phyloP scores from a whole-genome alignment of 2,329 filamentous ascomycete species.

The Chaetothyriales sp. region DNA sequence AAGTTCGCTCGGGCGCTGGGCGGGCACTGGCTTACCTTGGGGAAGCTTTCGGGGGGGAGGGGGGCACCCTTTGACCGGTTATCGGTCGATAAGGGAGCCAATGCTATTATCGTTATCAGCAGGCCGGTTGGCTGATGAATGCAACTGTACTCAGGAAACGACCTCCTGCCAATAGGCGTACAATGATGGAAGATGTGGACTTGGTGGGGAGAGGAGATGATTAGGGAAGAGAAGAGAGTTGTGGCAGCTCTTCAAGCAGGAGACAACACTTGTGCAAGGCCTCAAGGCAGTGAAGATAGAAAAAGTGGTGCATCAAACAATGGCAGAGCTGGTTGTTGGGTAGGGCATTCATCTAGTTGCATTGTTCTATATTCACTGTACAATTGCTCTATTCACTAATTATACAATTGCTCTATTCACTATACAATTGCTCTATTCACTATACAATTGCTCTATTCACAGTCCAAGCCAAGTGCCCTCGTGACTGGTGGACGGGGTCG shows the following conservation, averaged over 20 bases:
- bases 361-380: neutral
- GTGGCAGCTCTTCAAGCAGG: neutral
- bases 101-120: neutral
- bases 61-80: neutral
- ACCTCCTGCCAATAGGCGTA: too few species aligned
- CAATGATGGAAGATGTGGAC: neutral
- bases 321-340: neutral
- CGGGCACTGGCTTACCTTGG: neutral
- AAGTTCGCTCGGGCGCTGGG: neutral
- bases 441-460: conserved; percentile 1
- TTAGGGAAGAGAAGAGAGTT: neutral
- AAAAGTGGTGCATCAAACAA: neutral
- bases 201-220: neutral
- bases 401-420: conserved; percentile 1
- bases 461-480: too few species aligned
- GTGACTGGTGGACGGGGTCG: conserved; percentile 31
- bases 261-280: neutral
- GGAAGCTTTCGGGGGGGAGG: neutral
- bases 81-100: neutral
- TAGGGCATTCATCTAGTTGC: too few species aligned
- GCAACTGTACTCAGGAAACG: too few species aligned
- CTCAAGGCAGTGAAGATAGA: neutral
- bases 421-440: neutral
- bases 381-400: conserved; percentile 1
- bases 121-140: neutral